These are phyloP conservation scores for Protomyces lactucae-debilis DNA, from an alignment of 1,139 yeast species.

Conservation along the genomic window DNA sequence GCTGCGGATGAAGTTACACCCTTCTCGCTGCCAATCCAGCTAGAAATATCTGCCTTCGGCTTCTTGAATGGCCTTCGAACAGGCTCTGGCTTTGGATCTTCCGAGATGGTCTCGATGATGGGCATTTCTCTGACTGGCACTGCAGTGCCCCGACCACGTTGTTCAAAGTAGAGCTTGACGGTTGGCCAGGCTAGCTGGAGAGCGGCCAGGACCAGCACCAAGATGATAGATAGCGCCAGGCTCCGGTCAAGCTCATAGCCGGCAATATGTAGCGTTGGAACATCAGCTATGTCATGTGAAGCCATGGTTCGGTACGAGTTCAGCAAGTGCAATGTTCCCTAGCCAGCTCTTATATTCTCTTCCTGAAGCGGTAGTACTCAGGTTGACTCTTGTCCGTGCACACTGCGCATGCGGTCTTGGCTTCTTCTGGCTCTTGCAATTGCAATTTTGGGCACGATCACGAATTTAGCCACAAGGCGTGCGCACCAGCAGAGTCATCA, in stretches of 20 bases:
- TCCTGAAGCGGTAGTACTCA: too few relatives aligned
- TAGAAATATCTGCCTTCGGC: conserved; percentile 11
- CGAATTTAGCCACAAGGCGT: too few relatives aligned
- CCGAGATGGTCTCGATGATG: conserved; percentile 24
- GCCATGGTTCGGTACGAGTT: not conserved
- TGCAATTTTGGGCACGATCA: too few relatives aligned
- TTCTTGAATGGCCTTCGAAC: conserved; percentile 6
- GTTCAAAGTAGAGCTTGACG: not conserved
- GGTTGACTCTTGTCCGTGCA: too few relatives aligned
- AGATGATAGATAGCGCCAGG: conserved; percentile 1
- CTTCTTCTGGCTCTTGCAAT: too few relatives aligned
- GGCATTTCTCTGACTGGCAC: conserved; percentile 10
- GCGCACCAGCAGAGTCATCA: too few relatives aligned
- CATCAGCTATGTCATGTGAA: not conserved
- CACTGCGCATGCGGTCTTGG: too few relatives aligned
- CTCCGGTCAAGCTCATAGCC: conserved; percentile 10
- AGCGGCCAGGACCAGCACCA: not conserved
- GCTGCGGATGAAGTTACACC: not conserved
- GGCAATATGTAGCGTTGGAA: not conserved
- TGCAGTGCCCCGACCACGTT: not conserved
- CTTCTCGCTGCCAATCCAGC: not conserved
- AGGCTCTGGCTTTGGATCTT: conserved; percentile 6
- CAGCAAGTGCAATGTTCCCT: too few relatives aligned
- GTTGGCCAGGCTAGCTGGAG: conserved; percentile 19
- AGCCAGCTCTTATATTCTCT: too few relatives aligned